Evolutionary conservation across 257 asterid genomes (phyloP), one percentile per base, ranked within the genome.

Genomic region (Lavandula angustifolia): DNA sequence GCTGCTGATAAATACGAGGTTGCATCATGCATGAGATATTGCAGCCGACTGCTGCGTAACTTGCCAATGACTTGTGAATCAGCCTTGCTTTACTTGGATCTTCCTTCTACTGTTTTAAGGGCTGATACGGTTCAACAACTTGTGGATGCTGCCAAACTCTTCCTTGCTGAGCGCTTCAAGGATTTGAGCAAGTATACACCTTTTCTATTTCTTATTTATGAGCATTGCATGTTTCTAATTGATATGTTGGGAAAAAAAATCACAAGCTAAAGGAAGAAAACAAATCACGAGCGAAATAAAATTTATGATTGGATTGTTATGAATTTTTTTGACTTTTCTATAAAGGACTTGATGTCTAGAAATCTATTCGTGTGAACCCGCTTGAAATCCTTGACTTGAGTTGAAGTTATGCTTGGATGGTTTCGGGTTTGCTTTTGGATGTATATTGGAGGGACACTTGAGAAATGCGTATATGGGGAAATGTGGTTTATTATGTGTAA

Each of bases 1-100:
- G 96, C 81, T 73, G 98, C 97, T 64, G 97, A 92, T 75, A 92
- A 89, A 69, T 92, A 50, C 62, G 88, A 85, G 82, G 98, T 89
- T 66, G 85, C 82, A 1, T 89, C 97, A 37, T 92, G 97, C 82
- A 85, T 92, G 98, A 82, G 91, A 60, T 79, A 92, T 69, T 89
- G 97, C 82, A 79, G 94, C 75, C 76, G 71, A 54, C 54, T 82
- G 58, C 73, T 92, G 62, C 80, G 80, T 43, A 72, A 70, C 60
- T 73, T 78, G 57, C 94, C 87, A 33, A 92, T 92, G 98, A 87
- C 95, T 16, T 78, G 85, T 81, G 96, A 85, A 68, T 83, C 96
- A 44, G 95, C 97, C 7, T 77, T 89, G 77, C 96, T 84, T 9
- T 92, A 87, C 76, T 69, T 92, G 91, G 95, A 92, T 73, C 98